Base-by-base conservation (phyloP, 768 basidiomycete species). In the Flagelloscypha sp. region DNA sequence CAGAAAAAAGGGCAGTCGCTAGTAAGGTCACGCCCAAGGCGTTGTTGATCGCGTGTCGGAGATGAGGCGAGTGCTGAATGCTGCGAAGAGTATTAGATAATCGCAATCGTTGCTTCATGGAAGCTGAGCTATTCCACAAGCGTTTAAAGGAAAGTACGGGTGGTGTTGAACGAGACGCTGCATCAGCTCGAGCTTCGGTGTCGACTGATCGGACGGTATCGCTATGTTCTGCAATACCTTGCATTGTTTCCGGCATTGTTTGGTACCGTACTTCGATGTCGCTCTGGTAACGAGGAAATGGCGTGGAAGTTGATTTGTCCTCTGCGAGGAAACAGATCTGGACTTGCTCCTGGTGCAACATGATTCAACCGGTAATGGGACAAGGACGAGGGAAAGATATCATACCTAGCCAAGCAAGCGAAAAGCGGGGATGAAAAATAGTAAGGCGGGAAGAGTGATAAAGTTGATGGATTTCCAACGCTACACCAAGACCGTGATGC, bases 11-110 rank as follows among this genome's bases (percentile, higher is more conserved):
- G 68, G 65, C 22, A 66, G n/a, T 50, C 19, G 56, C 57, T 18
- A 72, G 40, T 18, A 66, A 35, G 8, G 61, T 54, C 6, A 72
- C 62, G 4, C 70, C 68, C 3, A 53, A 49, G 8, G 64, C 62
- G 41, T 66, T 68, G 44, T 72, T 72, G 18, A 63, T 28, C 1
- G 66, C 68, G 47, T 72, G 70, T 21, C 54, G 50, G 20, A 70
- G 41, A 44, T 70, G 66, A 13, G 55, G 52, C 10, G 69, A 71
- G 44, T 61, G 61, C 38, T 57, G 43, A 19, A 58, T 31, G 8
- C 53, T 37, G 21, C 56, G 49, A 15, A 57, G 24, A 20, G 50
- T 30, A 25, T 48, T 45, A 18, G 67, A 63, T 7, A 67, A 35
- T 27, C 46, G 24, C 27, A 70, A 39, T 7, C 65, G 54, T 2